Conservation (phyloP, 495 filamentous ascomycete species). For the Penicillium cataractarum region DNA sequence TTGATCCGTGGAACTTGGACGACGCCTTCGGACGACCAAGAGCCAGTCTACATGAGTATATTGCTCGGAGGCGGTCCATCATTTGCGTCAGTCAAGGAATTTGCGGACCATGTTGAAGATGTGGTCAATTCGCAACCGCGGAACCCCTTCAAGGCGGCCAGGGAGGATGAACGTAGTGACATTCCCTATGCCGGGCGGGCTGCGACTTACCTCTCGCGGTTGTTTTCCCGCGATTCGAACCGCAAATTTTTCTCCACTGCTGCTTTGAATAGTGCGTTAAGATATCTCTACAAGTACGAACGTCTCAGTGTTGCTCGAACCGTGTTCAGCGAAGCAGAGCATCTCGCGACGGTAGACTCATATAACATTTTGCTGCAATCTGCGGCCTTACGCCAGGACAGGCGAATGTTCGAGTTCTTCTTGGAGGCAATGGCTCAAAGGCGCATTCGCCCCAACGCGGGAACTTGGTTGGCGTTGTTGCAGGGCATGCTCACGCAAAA, state of each 20-base stretch:
- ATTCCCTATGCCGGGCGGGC: slow-evolving; percentile 19
- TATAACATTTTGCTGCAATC: slow-evolving; percentile 49
- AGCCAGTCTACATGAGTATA: slow-evolving; percentile 15
- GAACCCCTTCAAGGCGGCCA: slow-evolving; percentile 1
- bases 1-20: slow-evolving; percentile 43
- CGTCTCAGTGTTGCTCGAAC: slow-evolving; percentile 30
- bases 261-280: slow-evolving; percentile 46
- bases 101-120: slow-evolving; percentile 41
- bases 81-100: slow-evolving; percentile 33
- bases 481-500: slow-evolving; percentile 34
- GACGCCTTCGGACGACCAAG: background rate
- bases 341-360: slow-evolving; percentile 44
- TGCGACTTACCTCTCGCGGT: slow-evolving; percentile 18
- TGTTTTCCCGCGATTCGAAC: slow-evolving; percentile 32
- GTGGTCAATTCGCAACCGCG: slow-evolving; percentile 20
- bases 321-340: slow-evolving; percentile 36
- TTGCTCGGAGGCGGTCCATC: slow-evolving; percentile 10
- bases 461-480: slow-evolving; percentile 50
- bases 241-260: slow-evolving; percentile 39
- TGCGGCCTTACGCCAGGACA: slow-evolving; percentile 41
- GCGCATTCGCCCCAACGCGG: slow-evolving; percentile 42
- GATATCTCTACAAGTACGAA: slow-evolving; percentile 39
- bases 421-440: slow-evolving; percentile 38
- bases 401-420: slow-evolving; percentile 34
- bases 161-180: background rate